Base-by-base conservation (phyloP, 2,329 filamentous ascomycete species). In the Sporothrix sp. region DNA sequence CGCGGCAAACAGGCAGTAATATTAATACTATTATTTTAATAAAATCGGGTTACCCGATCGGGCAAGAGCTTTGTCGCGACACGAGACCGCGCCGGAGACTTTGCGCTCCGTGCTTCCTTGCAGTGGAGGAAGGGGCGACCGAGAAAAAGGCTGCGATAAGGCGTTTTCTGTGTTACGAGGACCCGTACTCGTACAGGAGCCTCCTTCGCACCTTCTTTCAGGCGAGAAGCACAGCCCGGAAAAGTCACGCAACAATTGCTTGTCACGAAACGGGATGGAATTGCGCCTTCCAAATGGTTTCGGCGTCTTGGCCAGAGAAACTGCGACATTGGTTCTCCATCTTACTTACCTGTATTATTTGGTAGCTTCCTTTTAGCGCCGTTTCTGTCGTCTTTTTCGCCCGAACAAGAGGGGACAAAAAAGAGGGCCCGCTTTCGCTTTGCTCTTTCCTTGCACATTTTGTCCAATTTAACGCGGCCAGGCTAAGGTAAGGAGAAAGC, bases 391-490 rank as follows among this genome's bases (percentile, higher is more conserved):
- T 33, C 30, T 13, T 45, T 27, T 35, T 23, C 20, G 25, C 14
- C 9, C n/a, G 20, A 25, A 21, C 43, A 45, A 18, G 20, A 45
- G 30, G 16, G 27, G 16, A 16, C 42, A 44, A 20, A 23, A 13
- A 35, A 11, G 14, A 11, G 13, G 43, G 28, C 43, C 33, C 40
- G 23, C 40, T 42, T 44, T 46, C 42, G n/a, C 20, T 45, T 43
- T 53, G 48, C 37, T 40, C 43, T 25, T 46, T 44, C 42, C 28
- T 35, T 35, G 20, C 28, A 35, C 23, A 39, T 51, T 46, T 49
- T 18, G 45, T 49, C 33, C 23, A 50, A 44, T 40, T 50, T 43
- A 38, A 43, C 38, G 39, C 30, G 14, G 16, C 25, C 30, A 43
- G 32, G 48, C 48, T 45, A 51, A 45, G 43, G 28, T 45, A 51